phyloP scores from a whole-genome alignment of 495 filamentous ascomycete species.

The Penicillium taxi region DNA sequence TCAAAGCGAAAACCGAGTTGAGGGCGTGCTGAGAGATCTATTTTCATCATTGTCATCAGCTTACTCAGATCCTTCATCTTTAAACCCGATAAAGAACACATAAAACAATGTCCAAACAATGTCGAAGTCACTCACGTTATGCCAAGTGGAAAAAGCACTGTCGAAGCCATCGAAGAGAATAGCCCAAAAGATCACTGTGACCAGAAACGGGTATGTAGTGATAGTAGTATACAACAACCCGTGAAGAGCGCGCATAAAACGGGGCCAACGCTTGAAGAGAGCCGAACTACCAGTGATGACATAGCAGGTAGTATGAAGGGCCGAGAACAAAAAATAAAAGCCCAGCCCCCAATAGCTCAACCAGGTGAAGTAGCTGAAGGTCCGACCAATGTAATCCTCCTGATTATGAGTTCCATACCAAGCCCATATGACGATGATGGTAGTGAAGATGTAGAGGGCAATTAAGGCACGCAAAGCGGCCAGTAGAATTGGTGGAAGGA shows the following conservation, averaged over 20 bases:
- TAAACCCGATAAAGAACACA: no score
- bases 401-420: constrained; percentile 44
- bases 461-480: constrained; percentile 51
- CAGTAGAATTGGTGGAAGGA: constrained; percentile 56
- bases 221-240: constrained; percentile 57
- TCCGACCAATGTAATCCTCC: constrained; percentile 33
- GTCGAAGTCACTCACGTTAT: constrained; percentile 54
- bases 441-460: constrained; percentile 63
- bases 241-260: constrained; percentile 57
- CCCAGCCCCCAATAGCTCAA: constrained; percentile 71
- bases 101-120: no score
- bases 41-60: constrained; percentile 3
- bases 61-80: no score
- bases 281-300: constrained; percentile 45
- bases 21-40: constrained; percentile 65
- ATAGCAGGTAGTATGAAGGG: constrained; percentile 61
- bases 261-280: constrained; percentile 54
- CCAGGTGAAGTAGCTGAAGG: constrained; percentile 76
- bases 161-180: no score
- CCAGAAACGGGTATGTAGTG: constrained; percentile 59
- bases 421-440: constrained; percentile 59
- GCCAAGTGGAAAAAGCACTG: constrained; percentile 57
- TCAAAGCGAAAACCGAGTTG: constrained; percentile 60
- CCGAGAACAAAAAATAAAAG: constrained; percentile 63
- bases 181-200: constrained; percentile 51